Conservation (phyloP, 2,329 filamentous ascomycete species). For the Lachnellula hyalina region DNA sequence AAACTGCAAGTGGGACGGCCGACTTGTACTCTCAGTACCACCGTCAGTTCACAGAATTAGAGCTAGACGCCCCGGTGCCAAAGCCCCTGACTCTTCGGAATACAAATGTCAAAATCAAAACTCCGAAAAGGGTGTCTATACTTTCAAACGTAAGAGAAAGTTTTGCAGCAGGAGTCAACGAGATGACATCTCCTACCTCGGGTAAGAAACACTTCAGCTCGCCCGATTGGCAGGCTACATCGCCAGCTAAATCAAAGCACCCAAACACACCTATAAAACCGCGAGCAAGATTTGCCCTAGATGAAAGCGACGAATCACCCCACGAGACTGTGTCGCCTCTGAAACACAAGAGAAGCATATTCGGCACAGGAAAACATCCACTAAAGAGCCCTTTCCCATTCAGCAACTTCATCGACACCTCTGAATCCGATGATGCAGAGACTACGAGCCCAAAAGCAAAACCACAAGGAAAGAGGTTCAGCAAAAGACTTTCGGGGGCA, state of each 20-base stretch:
- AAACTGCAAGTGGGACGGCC: not conserved
- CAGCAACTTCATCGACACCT: not conserved
- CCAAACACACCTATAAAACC: not conserved
- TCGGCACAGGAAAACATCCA: conserved; percentile 13
- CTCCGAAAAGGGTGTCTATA: not conserved
- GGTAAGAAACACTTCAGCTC: not conserved
- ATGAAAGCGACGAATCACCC: not conserved
- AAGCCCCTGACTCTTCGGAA: not conserved
- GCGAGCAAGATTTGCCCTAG: not conserved
- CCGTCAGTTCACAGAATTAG: not conserved
- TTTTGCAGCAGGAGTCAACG: conserved; percentile 2
- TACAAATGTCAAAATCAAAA: not conserved
- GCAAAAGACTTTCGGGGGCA: conserved; percentile 10
- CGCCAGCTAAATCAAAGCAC: not conserved
- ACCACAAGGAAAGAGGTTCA: not conserved
- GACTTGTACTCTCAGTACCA: not conserved
- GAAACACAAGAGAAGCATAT: conserved; percentile 4
- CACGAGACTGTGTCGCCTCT: not conserved
- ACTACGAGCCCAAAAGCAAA: not conserved
- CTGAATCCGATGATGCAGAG: not conserved
- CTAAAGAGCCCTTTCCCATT: conserved; percentile 20
- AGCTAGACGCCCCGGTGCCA: not conserved
- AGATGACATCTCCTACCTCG: not conserved
- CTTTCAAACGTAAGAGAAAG: not conserved
- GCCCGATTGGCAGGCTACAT: not conserved